These are phyloP conservation scores for Pseudogymnoascus sp. DNA, from an alignment of 2,329 filamentous ascomycete species.

Conservation along the genomic window DNA sequence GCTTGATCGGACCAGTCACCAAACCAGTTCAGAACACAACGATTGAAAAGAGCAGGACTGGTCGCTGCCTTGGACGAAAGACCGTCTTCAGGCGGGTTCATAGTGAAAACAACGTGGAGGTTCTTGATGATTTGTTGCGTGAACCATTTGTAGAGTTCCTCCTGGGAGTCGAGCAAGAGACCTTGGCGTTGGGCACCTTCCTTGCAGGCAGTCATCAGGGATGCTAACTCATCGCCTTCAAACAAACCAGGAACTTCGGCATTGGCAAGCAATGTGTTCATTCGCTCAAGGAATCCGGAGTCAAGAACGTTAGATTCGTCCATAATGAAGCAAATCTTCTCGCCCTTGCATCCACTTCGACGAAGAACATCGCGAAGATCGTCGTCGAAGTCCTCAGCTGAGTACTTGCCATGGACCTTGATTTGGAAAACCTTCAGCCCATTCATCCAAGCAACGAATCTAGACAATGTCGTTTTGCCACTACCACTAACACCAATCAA, in stretches of 20 bases:
- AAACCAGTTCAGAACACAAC: constrained; percentile 99
- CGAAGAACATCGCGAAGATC: constrained; percentile 90
- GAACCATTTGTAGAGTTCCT: constrained; percentile 99
- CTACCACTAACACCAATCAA: constrained; percentile 97
- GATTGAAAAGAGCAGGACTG: constrained; percentile 96
- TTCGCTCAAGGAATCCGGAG: constrained; percentile 95
- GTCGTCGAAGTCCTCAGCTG: constrained; percentile 96
- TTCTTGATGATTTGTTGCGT: constrained; percentile 99
- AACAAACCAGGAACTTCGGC: constrained; percentile 98
- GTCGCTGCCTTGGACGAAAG: constrained; percentile 94
- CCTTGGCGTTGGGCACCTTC: constrained; percentile 96
- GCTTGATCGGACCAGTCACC: constrained; percentile 99
- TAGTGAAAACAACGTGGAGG: constrained; percentile 97
- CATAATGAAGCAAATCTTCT: constrained; percentile 99
- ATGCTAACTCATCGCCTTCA: constrained; percentile 95
- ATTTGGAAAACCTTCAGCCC: constrained; percentile 98
- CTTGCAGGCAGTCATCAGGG: constrained; percentile 98
- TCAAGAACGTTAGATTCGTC: constrained; percentile 98
- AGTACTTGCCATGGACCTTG: constrained; percentile 98
- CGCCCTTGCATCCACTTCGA: constrained; percentile 90
- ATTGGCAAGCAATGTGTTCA: constrained; percentile 98
- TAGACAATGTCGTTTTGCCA: constrained; percentile 95
- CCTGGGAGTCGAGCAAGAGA: constrained; percentile 88
- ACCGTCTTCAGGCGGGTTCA: constrained; percentile 97
- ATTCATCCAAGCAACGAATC: constrained; percentile 99